Conservation (phyloP, 176 grass and related monocot species). For the Oryza punctata region DNA sequence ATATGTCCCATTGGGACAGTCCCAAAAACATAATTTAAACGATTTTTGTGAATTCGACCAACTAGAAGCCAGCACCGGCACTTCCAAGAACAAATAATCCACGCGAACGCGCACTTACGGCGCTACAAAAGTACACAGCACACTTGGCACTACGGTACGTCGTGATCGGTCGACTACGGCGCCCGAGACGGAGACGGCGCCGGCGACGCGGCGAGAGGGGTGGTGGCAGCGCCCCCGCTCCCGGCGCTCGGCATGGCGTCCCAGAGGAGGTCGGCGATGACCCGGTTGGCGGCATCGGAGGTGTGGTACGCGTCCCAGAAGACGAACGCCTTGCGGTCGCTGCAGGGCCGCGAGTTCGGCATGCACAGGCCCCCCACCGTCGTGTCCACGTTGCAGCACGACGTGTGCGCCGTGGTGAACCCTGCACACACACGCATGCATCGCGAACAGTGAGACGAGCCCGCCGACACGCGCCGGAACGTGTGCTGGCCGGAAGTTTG, state of each 20-base stretch:
- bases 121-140: no score
- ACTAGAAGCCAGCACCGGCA: not conserved
- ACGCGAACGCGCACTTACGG: not conserved
- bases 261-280: slow-evolving; percentile 78
- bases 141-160: not conserved
- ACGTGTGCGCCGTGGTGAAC: slow-evolving; percentile 78
- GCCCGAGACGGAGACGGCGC: slow-evolving; percentile 22
- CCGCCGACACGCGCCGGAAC: not conserved
- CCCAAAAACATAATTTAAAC: not conserved
- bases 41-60: not conserved
- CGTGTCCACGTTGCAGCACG: slow-evolving; percentile 90
- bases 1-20: no score
- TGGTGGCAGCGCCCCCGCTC: not conserved
- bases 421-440: slow-evolving; percentile 32
- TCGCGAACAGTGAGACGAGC: not conserved
- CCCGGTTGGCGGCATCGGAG: slow-evolving; percentile 78
- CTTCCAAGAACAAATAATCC: not conserved
- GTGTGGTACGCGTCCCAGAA: slow-evolving; percentile 99
- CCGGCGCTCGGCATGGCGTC: slow-evolving; percentile 33
- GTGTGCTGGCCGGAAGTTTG: not conserved
- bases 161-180: not conserved
- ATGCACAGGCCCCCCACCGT: slow-evolving; percentile 77
- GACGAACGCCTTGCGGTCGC: slow-evolving; percentile 73
- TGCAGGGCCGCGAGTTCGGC: slow-evolving; percentile 68
- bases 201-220: slow-evolving; percentile 13